Evolutionary conservation across 139 green algal genomes (phyloP), one percentile per base, ranked within the genome.

Genomic region (Volvox reticuliferus): DNA sequence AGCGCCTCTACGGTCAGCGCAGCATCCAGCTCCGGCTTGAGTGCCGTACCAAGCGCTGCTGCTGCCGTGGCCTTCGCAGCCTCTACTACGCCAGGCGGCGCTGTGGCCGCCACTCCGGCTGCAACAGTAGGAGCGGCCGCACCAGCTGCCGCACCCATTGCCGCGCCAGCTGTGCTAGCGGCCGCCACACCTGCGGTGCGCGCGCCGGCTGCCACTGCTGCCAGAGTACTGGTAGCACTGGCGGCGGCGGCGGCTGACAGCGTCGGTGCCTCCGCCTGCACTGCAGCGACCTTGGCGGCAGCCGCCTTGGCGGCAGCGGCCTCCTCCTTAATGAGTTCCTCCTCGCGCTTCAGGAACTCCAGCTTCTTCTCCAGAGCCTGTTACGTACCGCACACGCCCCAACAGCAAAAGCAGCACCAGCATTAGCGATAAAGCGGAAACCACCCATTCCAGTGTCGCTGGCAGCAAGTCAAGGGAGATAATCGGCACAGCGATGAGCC

Each of bases 291-390:
- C 33, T 69, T 21, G 61, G 30, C 89, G 26, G 82, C 87, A 61
- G 75, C 82, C 36, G 76, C 84, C n/a, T 68, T 81, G 14, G 65
- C 81, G 24, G 80, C 88, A 22, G 67, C 78, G 32, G 84, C 83
- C 84, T 91, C 88, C 35, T 87, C 73, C 71, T 82, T 77, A 78
- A 99, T 99, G 28, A 97, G 91, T 91, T 98, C 95, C 93, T 99
- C 96, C 96, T 98, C 96, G 20, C 97, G 96, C 92, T 96, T 93
- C 91, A 99, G 93, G 88, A 97, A 92, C 91, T 98, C 93, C 73
- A 99, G 95, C 86, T 96, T 97, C 88, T 97, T 94, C 88, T 96
- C 92, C 77, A 96, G 86, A 33, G 92, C 92, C 92, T 93, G 71
- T 36, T 9, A 55, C 44, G 44, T 55, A n/a, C 44, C 5, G 44